Conservation (phyloP, 495 filamentous ascomycete genomes). For the Pseudotulostoma volvatum region DNA sequence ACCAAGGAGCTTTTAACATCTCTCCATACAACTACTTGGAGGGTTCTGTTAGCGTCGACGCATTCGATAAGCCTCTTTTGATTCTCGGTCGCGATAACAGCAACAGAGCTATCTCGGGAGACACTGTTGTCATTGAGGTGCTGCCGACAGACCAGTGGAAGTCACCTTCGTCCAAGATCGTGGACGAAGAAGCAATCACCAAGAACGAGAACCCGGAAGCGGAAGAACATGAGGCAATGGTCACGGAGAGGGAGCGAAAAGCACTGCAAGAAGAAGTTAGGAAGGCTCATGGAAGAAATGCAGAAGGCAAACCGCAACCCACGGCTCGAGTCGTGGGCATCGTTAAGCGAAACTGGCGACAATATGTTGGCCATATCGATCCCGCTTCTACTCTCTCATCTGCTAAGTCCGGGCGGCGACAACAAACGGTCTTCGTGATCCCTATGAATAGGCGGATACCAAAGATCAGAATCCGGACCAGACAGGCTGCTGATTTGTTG, state of each 20-base stretch:
- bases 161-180: slow-evolving; percentile 78
- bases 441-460: slow-evolving; percentile 97
- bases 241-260: slow-evolving; percentile 70
- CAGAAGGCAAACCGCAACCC: slow-evolving; percentile 70
- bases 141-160: slow-evolving; percentile 94
- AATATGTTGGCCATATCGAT: slow-evolving; percentile 93
- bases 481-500: slow-evolving; percentile 72
- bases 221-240: slow-evolving; percentile 57
- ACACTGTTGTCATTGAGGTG: slow-evolving; percentile 81
- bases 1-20: slow-evolving; percentile 89
- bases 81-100: slow-evolving; percentile 92
- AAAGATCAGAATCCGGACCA: slow-evolving; percentile 82
- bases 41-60: slow-evolving; percentile 71
- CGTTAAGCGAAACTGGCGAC: slow-evolving; percentile 89
- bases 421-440: slow-evolving; percentile 84
- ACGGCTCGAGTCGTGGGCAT: slow-evolving; percentile 88
- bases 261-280: slow-evolving; percentile 82
- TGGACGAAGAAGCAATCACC: slow-evolving; percentile 85
- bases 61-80: slow-evolving; percentile 76
- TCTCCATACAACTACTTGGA: slow-evolving; percentile 97
- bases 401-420: slow-evolving; percentile 54
- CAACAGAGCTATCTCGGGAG: slow-evolving; percentile 82
- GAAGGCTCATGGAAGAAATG: slow-evolving; percentile 59
- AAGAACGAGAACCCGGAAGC: slow-evolving; percentile 83
- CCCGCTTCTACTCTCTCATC: slow-evolving; percentile 61